These are phyloP conservation scores for Fusarium chuoi DNA, from an alignment of 2,329 filamentous ascomycete species.

Conservation along the genomic window DNA sequence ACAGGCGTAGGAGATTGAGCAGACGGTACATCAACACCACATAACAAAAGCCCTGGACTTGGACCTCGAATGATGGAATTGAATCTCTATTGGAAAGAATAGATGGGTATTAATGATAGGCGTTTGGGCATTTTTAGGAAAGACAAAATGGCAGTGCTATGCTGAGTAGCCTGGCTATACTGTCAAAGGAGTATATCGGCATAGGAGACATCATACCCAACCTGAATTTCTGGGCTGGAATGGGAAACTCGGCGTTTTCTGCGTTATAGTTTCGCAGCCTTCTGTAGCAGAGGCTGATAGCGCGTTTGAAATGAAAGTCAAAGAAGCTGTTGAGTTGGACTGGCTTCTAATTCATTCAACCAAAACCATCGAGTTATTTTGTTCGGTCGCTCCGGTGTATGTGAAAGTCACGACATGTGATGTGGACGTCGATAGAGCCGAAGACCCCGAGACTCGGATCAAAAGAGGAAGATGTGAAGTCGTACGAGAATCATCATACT, in stretches of 20 bases:
- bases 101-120: constrained; percentile 30
- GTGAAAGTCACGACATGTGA: neutral
- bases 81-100: constrained; percentile 9
- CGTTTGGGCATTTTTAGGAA: constrained; percentile 32
- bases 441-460: constrained; percentile 2
- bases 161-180: constrained; percentile 17
- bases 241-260: constrained; percentile 35
- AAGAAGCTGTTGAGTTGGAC: constrained; percentile 20
- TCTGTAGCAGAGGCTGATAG: constrained; percentile 3
- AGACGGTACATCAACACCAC: neutral
- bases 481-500: constrained; percentile 29
- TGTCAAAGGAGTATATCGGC: constrained; percentile 36
- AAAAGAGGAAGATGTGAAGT: constrained; percentile 27
- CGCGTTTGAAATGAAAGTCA: constrained; percentile 2
- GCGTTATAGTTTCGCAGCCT: constrained; percentile 9
- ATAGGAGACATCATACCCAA: constrained; percentile 27
- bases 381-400: neutral
- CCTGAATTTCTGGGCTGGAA: constrained; percentile 25
- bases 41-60: neutral
- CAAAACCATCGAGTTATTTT: neutral
- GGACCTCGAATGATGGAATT: neutral
- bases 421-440: neutral
- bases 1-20: constrained; percentile 42
- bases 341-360: constrained; percentile 21
- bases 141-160: constrained; percentile 20